phyloP scores from a whole-genome alignment of 768 basidiomycete genomes.

The Macrolepiota fuliginosa region DNA sequence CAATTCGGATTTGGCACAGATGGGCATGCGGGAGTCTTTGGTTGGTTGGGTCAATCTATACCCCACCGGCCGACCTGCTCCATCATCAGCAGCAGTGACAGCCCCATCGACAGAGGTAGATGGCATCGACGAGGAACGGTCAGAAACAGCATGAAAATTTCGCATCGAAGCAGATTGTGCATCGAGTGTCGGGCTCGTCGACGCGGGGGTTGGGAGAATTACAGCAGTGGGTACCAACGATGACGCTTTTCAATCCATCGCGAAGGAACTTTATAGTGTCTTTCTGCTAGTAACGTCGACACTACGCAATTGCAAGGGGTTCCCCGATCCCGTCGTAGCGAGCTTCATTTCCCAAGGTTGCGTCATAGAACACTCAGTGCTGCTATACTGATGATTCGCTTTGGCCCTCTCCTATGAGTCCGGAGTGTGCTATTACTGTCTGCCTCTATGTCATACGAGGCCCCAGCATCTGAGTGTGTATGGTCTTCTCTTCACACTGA shows the following conservation, averaged over 20 bases:
- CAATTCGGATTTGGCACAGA: background rate
- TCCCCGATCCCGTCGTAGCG: slow-evolving; percentile 1
- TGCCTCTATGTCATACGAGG: background rate
- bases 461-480: background rate
- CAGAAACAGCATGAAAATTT: background rate
- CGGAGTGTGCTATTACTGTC: background rate
- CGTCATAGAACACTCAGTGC: background rate
- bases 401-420: background rate
- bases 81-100: background rate
- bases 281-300: background rate
- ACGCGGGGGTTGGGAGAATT: background rate
- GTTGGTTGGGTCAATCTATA: background rate
- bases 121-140: background rate
- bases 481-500: background rate
- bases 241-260: background rate
- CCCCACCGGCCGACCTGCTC: background rate
- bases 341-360: background rate
- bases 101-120: background rate
- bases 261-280: background rate
- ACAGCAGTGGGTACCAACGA: background rate
- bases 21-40: background rate
- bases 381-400: background rate
- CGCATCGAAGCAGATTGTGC: background rate
- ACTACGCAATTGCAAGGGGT: background rate
- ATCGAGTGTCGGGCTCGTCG: background rate